These are phyloP conservation scores for Saccharata proteae DNA, from an alignment of 2,329 filamentous ascomycete genomes.

Conservation along the genomic window DNA sequence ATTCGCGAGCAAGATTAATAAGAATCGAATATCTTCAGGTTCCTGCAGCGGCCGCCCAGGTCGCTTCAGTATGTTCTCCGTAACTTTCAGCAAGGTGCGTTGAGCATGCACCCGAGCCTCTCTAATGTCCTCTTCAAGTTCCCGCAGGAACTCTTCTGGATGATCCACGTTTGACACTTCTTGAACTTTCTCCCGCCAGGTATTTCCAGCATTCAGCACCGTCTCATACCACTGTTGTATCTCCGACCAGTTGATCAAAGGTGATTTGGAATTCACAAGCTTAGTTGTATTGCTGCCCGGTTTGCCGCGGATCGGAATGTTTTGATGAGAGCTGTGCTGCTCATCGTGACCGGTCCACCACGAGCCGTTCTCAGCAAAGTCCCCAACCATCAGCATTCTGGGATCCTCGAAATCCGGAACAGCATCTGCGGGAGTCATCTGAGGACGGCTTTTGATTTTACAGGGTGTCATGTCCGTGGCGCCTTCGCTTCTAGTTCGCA, in stretches of 20 bases:
- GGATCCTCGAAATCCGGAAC: conserved; percentile 38
- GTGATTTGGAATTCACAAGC: conserved; percentile 46
- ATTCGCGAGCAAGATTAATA: conserved; percentile 68
- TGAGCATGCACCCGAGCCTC: conserved; percentile 60
- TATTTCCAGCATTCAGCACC: conserved; percentile 53
- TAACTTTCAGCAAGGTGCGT: conserved; percentile 60
- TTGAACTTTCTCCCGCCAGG: conserved; percentile 52
- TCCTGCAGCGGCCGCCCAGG: conserved; percentile 58
- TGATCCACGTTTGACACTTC: conserved; percentile 32
- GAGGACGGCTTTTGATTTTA: too few species aligned
- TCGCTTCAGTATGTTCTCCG: conserved; percentile 67
- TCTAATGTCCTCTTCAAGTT: conserved; percentile 40
- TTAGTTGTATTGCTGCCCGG: conserved; percentile 1
- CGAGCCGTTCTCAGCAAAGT: conserved; percentile 67
- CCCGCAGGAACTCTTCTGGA: conserved; percentile 19
- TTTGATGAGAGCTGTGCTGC: neutral
- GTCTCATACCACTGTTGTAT: conserved; percentile 63
- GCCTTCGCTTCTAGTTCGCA: conserved; percentile 32
- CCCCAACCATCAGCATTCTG: conserved; percentile 60
- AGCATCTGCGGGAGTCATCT: neutral
- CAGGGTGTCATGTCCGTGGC: conserved; percentile 14
- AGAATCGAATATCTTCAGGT: conserved; percentile 61
- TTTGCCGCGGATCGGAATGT: conserved; percentile 1
- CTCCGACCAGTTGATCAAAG: conserved; percentile 63
- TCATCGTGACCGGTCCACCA: conserved; percentile 60